Evolutionary conservation across 1,284 basidiomycete genomes (phyloP).

Genomic region (Cutaneotrichosporon cavernicola): DNA sequence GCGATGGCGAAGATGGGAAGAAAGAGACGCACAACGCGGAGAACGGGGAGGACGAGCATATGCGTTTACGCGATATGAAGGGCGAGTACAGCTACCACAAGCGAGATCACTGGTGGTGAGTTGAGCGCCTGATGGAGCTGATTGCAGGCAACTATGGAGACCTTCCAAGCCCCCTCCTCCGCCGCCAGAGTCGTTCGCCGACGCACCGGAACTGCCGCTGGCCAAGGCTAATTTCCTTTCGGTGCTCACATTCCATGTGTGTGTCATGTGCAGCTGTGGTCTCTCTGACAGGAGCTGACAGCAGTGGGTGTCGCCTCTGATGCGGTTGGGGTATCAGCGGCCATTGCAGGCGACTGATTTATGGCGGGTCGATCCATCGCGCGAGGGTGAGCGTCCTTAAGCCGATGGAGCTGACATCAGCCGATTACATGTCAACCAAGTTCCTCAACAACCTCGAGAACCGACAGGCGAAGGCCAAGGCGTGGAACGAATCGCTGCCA

Average conservation of each 20-base stretch:
- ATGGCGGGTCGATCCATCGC: conserved; percentile 61
- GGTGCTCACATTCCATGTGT: conserved; percentile 60
- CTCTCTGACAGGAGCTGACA: conserved; percentile 1
- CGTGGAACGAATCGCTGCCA: conserved; percentile 44
- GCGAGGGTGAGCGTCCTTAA: conserved; percentile 39
- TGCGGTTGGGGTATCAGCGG: conserved; percentile 64
- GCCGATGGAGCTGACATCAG: conserved; percentile 41
- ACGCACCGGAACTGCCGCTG: conserved; percentile 64
- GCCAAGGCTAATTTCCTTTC: conserved; percentile 61
- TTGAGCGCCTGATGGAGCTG: neutral
- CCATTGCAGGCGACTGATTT: conserved; percentile 70
- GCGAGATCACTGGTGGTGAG: conserved; percentile 45
- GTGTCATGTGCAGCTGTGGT: neutral
- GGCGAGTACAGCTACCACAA: conserved; percentile 33
- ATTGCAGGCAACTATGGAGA: conserved; percentile 55
- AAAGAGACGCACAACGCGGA: conserved; percentile 1
- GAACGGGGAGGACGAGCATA: conserved; percentile 3
- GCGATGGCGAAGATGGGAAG: conserved; percentile 11
- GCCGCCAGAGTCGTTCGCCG: conserved; percentile 60
- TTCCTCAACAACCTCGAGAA: conserved; percentile 35
- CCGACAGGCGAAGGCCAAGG: conserved; percentile 34
- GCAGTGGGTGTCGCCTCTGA: conserved; percentile 61
- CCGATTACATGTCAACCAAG: conserved; percentile 58
- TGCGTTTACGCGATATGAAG: conserved; percentile 32
- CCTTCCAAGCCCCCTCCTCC: conserved; percentile 61